phyloP scores from a whole-genome alignment of 2,329 filamentous ascomycete species.

The Dactylonectria estremocensis region DNA sequence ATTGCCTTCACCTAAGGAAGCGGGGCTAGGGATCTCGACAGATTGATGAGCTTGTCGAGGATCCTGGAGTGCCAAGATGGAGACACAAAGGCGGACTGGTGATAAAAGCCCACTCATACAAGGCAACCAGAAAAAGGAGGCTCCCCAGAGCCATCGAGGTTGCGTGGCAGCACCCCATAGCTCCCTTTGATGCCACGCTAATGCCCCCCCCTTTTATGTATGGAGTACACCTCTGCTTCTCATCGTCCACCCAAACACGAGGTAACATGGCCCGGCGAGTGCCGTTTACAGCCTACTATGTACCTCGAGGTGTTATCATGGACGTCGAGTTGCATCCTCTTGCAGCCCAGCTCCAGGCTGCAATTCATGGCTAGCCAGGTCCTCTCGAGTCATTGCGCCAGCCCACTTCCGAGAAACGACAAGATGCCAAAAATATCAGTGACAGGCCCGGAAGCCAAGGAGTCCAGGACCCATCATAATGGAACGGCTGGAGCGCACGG shows the following conservation, averaged over 20 bases:
- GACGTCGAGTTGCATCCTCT: neutral
- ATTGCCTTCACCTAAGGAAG: neutral
- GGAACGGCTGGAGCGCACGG: neutral
- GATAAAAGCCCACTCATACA: neutral
- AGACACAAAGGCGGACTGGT: neutral
- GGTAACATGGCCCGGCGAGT: neutral
- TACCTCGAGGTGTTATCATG: neutral
- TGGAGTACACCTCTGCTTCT: neutral
- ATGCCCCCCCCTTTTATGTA: neutral
- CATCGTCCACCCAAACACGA: neutral
- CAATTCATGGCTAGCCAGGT: neutral
- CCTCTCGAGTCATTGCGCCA: neutral
- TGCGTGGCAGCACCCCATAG: conserved; percentile 14
- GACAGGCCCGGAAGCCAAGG: neutral
- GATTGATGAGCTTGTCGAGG: neutral
- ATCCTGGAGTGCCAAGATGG: neutral
- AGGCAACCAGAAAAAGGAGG: conserved; percentile 7
- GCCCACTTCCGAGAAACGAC: neutral
- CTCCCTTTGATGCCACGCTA: conserved; percentile 4
- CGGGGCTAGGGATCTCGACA: neutral
- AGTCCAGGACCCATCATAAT: neutral
- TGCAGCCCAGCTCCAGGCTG: neutral
- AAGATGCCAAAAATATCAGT: neutral
- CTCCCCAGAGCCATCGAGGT: neutral
- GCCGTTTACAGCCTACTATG: neutral